Base-by-base conservation (phyloP, 1,284 basidiomycete genomes). In the Tremellales sp. region DNA sequence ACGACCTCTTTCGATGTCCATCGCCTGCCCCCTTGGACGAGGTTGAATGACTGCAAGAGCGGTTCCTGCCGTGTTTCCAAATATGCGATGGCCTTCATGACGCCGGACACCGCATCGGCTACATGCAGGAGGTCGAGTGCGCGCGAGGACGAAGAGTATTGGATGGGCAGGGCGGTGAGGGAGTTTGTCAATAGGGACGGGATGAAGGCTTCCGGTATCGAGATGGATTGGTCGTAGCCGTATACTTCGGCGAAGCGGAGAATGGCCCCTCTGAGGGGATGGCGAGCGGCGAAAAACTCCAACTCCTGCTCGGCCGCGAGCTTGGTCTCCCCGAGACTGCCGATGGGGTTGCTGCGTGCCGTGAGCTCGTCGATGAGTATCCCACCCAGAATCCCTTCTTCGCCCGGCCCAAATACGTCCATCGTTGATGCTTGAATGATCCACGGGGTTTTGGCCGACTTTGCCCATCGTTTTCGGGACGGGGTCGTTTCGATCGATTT, bases 161-260 rank as follows among this genome's bases (percentile, higher is more conserved):
- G 72, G 22, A 71, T 62, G 1, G 65, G 61, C 10, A 66, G 51
- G 19, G 66, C 62, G 19, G 63, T 62, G 19, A 70, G 50, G 3
- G 70, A 61, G 42, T 66, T 58, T 34, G 53, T 53, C n/a, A 71
- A 40, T 10, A 72, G 47, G 8, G 58, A 55, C 5, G 66, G 62
- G 29, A 71, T 51, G 48, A 70, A 64, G 0, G 68, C 49, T 7
- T 63, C 56, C 4, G 63, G 54, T 39, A 68, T 61, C 22, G 61
- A 56, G 21, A 37, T 37, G 8, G 39, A 10, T 8, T 58, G 55
- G 1, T 51, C 45, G 39, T 61, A 65, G 14, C 72, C 72, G 44
- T 72, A 74, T 10, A 72, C 51, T 13, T 66, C 61, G n/a, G 60
- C 49, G 28, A 69, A 61, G 9, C 72, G 61, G 7, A 72, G 39